Evolutionary conservation across 73 alveolate species (phyloP).

Genomic region (Durusdinium trenchii): DNA sequence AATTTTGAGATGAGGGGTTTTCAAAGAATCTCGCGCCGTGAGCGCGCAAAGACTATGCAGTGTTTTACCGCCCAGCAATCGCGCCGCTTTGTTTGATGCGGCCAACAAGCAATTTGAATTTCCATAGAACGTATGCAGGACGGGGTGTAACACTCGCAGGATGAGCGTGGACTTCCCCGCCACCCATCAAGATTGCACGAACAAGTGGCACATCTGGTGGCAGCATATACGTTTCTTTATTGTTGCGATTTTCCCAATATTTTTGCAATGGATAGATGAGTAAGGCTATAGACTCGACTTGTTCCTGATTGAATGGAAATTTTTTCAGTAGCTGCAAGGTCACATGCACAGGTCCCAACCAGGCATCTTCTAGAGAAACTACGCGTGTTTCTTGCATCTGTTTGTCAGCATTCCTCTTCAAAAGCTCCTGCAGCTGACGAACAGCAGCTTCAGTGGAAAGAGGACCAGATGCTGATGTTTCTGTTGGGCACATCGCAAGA

Average conservation of each 20-base stretch:
- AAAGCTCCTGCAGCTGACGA: neutral
- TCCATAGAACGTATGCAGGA: neutral
- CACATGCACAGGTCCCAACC: slow-evolving; percentile 39
- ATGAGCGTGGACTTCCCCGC: slow-evolving; percentile 49
- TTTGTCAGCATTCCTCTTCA: neutral
- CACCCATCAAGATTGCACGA: slow-evolving; percentile 31
- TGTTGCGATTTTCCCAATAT: neutral
- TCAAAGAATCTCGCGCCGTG: slow-evolving; percentile 5
- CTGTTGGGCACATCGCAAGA: neutral
- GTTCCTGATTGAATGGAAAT: neutral
- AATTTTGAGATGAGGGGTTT: neutral
- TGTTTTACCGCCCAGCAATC: neutral
- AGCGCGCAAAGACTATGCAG: slow-evolving; percentile 6
- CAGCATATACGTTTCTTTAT: neutral
- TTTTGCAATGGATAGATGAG: neutral
- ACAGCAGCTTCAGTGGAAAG: slow-evolving; percentile 8
- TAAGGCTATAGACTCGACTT: neutral
- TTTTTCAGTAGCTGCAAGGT: neutral
- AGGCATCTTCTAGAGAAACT: neutral
- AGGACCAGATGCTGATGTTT: neutral
- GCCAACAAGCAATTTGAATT: neutral
- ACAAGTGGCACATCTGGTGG: slow-evolving; percentile 35
- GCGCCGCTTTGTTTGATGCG: slow-evolving; percentile 59
- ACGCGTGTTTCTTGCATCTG: neutral
- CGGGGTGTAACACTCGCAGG: neutral